Evolutionary conservation across 23 red algal genomes (phyloP).

Genomic region (Chondrus crispus): DNA sequence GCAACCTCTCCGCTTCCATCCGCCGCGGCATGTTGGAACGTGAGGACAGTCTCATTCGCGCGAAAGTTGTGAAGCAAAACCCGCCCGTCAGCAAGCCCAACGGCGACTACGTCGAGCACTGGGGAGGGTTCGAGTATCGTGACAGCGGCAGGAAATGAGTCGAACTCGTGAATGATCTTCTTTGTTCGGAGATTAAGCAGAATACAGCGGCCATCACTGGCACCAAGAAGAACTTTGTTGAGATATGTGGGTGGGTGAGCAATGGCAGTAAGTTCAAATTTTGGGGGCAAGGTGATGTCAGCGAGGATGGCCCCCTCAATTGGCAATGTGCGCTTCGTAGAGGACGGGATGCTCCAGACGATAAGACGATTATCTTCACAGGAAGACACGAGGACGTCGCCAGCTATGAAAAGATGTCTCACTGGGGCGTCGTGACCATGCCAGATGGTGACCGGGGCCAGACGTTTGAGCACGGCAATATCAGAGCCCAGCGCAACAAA

Average conservation of each 20-base stretch:
- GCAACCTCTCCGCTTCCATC: background rate
- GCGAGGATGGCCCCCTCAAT: constrained; percentile 10
- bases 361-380: constrained; percentile 21
- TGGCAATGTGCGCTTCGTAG: background rate
- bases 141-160: constrained; percentile 30
- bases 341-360: constrained; percentile 42
- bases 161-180: constrained; percentile 63
- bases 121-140: constrained; percentile 69
- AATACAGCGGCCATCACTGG: constrained; percentile 61
- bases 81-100: constrained; percentile 63
- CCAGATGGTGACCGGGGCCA: constrained; percentile 36
- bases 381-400: constrained; percentile 47
- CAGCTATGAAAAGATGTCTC: constrained; percentile 46
- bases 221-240: constrained; percentile 83
- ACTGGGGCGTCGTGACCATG: constrained; percentile 46
- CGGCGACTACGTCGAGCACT: constrained; percentile 87
- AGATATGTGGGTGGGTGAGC: constrained; percentile 77
- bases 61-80: constrained; percentile 74
- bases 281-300: constrained; percentile 33
- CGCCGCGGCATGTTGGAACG: constrained; percentile 37
- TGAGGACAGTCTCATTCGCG: constrained; percentile 39
- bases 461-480: constrained; percentile 60
- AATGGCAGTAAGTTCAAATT: constrained; percentile 32
- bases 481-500: constrained; percentile 43
- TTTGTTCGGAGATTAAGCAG: constrained; percentile 68